Conservation (phyloP, 2,329 filamentous ascomycete species). For the Trichoderma lentiforme region DNA sequence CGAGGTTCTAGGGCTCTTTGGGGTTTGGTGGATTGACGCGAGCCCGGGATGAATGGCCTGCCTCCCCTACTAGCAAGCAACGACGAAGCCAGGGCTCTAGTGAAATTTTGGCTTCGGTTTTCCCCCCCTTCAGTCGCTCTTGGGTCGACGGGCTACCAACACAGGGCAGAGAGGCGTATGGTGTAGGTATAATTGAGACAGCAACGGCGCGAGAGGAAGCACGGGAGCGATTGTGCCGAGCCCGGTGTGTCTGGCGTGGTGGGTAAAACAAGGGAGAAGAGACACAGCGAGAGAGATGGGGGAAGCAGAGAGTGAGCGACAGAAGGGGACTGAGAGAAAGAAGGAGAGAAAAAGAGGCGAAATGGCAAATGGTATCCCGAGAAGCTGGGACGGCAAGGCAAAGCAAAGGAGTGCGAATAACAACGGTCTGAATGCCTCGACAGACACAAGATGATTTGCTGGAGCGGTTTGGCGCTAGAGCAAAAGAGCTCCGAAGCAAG, state of each 20-base stretch:
- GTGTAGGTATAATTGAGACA: neutral
- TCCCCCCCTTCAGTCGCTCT: neutral
- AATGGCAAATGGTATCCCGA: conserved; percentile 1
- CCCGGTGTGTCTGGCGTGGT: neutral
- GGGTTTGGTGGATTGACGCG: conserved; percentile 8
- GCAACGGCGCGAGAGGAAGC: neutral
- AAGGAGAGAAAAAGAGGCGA: neutral
- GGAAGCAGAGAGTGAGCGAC: neutral
- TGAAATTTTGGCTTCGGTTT: neutral
- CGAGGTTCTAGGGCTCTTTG: conserved; percentile 15
- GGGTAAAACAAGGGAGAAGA: neutral
- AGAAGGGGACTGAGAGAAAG: neutral
- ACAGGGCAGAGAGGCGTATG: neutral
- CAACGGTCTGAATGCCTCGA: conserved; percentile 1
- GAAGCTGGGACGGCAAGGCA: neutral
- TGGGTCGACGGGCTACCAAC: neutral
- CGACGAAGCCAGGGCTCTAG: neutral
- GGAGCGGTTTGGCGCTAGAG: conserved; percentile 9
- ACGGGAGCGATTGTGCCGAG: neutral
- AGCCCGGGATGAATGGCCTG: conserved; percentile 12
- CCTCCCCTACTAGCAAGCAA: conserved; percentile 7
- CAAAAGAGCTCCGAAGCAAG: conserved; percentile 4
- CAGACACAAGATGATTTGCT: conserved; percentile 13
- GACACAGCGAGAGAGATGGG: neutral
- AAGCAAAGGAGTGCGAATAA: conserved; percentile 9